A percentile compares a stretch with the other conserved stretches of the same genome.
Conservation (phyloP, 2,329 filamentous ascomycete species). For the Didymella sp. region DNA sequence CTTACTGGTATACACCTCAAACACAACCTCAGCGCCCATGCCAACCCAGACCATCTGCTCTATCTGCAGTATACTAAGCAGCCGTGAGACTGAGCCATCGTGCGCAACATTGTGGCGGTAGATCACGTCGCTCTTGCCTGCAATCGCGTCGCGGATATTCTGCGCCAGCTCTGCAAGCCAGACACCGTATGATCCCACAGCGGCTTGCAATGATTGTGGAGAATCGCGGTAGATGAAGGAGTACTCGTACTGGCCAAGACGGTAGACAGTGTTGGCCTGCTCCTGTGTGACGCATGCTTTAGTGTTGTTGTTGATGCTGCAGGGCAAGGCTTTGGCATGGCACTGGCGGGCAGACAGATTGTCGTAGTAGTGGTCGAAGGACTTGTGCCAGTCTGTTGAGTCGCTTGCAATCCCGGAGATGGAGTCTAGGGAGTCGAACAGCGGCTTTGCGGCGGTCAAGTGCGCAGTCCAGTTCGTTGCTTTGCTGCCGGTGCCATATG, state of each 20-base stretch:
- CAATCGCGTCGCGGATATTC: constrained; percentile 62
- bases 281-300: constrained; percentile 66
- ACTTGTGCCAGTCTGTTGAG: constrained; percentile 70
- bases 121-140: constrained; percentile 44
- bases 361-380: constrained; percentile 84
- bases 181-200: constrained; percentile 70
- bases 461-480: constrained; percentile 67
- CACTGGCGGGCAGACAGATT: constrained; percentile 82
- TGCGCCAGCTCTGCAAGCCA: constrained; percentile 75
- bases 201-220: constrained; percentile 66
- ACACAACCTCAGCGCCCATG: constrained; percentile 80
- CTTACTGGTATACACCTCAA: constrained; percentile 67
- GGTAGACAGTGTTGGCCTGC: constrained; percentile 73
- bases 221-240: constrained; percentile 76
- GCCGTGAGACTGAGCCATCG: constrained; percentile 72
- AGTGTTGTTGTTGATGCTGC: constrained; percentile 61
- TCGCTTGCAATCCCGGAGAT: constrained; percentile 69
- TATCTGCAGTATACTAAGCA: constrained; percentile 74
- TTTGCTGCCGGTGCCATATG: constrained; percentile 56
- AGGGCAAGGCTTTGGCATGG: constrained; percentile 75
- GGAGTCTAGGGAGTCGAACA: constrained; percentile 69
- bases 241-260: constrained; percentile 82
- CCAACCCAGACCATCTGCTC: constrained; percentile 84
- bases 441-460: constrained; percentile 60
- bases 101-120: constrained; percentile 84